Conservation (phyloP, 257 asterid genomes). For the Jaltomata sinuosa region DNA sequence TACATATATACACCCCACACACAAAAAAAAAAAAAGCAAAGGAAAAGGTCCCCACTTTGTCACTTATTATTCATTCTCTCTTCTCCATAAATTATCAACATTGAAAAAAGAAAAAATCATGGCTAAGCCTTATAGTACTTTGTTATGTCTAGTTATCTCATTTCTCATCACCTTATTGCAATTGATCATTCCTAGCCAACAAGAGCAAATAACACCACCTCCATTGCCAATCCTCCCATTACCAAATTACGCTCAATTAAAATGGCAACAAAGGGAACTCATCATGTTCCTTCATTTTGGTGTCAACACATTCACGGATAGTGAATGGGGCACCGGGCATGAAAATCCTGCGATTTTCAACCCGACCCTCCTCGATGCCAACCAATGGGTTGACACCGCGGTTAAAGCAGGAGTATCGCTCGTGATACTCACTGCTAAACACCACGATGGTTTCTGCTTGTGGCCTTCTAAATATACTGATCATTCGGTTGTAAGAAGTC, state of each 20-base stretch:
- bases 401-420: slow-evolving; percentile 58
- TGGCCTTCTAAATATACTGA: slow-evolving; percentile 90
- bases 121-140: background rate
- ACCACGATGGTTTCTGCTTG: slow-evolving; percentile 92
- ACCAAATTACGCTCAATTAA: slow-evolving; percentile 64
- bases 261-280: slow-evolving; percentile 93
- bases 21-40: background rate
- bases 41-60: background rate
- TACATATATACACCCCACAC: background rate
- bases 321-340: slow-evolving; percentile 86
- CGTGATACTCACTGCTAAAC: slow-evolving; percentile 81
- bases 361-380: slow-evolving; percentile 49
- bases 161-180: background rate
- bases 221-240: slow-evolving; percentile 85
- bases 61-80: background rate
- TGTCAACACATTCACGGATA: slow-evolving; percentile 76
- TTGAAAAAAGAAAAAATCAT: background rate
- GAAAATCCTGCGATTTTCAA: slow-evolving; percentile 63
- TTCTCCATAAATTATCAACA: background rate
- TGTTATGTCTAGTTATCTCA: background rate
- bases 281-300: slow-evolving; percentile 89
- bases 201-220: slow-evolving; percentile 31
- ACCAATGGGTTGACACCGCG: slow-evolving; percentile 76
- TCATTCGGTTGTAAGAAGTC: slow-evolving; percentile 72
- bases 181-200: slow-evolving; percentile 1